A percentile compares a stretch with the other conserved stretches of the same genome.
Evolutionary conservation across 176 grass and related monocot species (phyloP).

Genomic region (Canna indica): DNA sequence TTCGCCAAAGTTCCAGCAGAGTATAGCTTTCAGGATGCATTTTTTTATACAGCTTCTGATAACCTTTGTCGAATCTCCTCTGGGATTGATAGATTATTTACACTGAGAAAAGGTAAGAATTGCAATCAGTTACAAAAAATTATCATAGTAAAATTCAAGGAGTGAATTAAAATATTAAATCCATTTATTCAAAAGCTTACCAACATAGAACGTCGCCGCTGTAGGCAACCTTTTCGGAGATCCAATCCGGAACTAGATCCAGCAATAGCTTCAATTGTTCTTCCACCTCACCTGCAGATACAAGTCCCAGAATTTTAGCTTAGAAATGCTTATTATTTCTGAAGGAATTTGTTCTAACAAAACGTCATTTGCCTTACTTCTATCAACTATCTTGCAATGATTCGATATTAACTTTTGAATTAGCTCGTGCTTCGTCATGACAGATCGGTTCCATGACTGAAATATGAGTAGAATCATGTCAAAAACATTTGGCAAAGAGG

Average conservation of each 20-base stretch:
- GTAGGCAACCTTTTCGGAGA: constrained; percentile 43
- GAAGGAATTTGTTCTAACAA: neutral
- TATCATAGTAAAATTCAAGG: neutral
- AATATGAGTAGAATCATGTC: constrained; percentile 46
- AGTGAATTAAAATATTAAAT: no score
- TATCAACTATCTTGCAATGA: constrained; percentile 52
- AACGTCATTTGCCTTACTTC: constrained; percentile 24
- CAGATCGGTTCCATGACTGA: constrained; percentile 52
- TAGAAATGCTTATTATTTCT: neutral
- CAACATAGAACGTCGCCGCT: constrained; percentile 44
- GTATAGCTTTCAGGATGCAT: no score
- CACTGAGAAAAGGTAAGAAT: constrained; percentile 22
- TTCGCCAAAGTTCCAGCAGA: no score
- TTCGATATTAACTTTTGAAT: constrained; percentile 57
- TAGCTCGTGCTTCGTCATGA: constrained; percentile 66
- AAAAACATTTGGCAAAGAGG: constrained; percentile 50
- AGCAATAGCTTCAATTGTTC: constrained; percentile 52
- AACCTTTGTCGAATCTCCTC: constrained; percentile 55
- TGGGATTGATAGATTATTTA: constrained; percentile 34
- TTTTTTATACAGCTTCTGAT: constrained; percentile 26
- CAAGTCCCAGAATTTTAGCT: neutral
- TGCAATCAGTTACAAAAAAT: neutral
- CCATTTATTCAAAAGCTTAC: constrained; percentile 26
- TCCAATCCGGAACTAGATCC: constrained; percentile 77
- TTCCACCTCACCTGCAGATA: constrained; percentile 54